Conservation (phyloP, 2,329 filamentous ascomycete species). For the Nannizzia gypsea region DNA sequence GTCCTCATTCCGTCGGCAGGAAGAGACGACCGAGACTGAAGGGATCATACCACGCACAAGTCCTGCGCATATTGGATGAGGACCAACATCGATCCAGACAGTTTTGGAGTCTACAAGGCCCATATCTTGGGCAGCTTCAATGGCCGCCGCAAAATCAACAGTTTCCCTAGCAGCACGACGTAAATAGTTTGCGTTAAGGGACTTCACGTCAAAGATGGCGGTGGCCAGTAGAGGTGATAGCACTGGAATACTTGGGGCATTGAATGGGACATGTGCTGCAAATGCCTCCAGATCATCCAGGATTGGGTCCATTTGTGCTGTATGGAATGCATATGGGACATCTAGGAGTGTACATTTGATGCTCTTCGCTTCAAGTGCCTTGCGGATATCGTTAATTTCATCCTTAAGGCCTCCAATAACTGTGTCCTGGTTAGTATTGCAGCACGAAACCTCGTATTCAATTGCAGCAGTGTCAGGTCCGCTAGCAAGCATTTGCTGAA, state of each 20-base stretch:
- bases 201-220: constrained; percentile 46
- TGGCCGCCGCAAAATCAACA: constrained; percentile 55
- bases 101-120: constrained; percentile 53
- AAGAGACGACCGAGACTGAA: constrained; percentile 45
- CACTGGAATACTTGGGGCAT: constrained; percentile 48
- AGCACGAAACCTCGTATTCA: constrained; percentile 1
- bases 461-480: background rate
- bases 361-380: constrained; percentile 28
- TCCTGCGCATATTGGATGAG: constrained; percentile 56
- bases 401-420: constrained; percentile 16
- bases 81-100: constrained; percentile 62
- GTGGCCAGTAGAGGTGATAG: constrained; percentile 56
- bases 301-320: constrained; percentile 40
- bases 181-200: constrained; percentile 33
- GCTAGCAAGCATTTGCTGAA: background rate
- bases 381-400: constrained; percentile 25
- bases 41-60: constrained; percentile 54
- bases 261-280: constrained; percentile 46
- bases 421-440: constrained; percentile 13
- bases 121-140: constrained; percentile 47
- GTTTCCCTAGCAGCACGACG: constrained; percentile 48
- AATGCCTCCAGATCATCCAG: constrained; percentile 15
- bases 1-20: constrained; percentile 50
- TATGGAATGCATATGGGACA: constrained; percentile 57
- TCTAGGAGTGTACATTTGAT: constrained; percentile 39